These are phyloP conservation scores for Solanum dulcamara DNA, from an alignment of 257 asterid genomes.

Conservation along the genomic window DNA sequence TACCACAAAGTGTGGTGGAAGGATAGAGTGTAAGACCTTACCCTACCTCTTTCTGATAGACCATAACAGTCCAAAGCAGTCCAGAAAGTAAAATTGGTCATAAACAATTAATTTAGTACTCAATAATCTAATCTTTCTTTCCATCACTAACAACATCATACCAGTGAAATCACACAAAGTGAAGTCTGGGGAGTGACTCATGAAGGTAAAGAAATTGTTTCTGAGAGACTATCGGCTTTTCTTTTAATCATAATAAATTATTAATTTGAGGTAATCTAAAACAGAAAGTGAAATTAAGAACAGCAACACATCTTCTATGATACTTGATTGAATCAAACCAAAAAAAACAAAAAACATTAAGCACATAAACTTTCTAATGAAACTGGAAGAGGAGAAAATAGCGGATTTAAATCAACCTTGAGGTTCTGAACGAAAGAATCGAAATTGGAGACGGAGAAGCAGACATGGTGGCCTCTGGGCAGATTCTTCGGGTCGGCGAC, in stretches of 20 bases:
- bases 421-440: slow-evolving; percentile 49
- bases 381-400: not conserved
- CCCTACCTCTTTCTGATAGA: too few species aligned
- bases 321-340: not conserved
- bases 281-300: not conserved
- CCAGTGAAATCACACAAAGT: too few species aligned
- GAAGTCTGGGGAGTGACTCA: too few species aligned
- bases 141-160: too few species aligned
- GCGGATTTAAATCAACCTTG: slow-evolving; percentile 28
- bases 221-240: too few species aligned
- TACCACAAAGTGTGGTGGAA: too few species aligned
- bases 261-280: not conserved
- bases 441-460: slow-evolving; percentile 58
- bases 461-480: slow-evolving; percentile 78
- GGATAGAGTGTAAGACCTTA: too few species aligned
- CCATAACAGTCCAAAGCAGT: too few species aligned
- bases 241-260: not conserved
- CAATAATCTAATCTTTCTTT: too few species aligned
- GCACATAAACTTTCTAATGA: not conserved
- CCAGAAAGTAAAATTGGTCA: too few species aligned
- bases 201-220: too few species aligned
- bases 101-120: not conserved
- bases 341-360: not conserved
- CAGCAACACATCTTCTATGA: not conserved
- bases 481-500: slow-evolving; percentile 49